Percentiles rank a stretch among this genome's conserved stretches.
Conservation (phyloP, 495 filamentous ascomycete species). For the Cudoniella acicularis region DNA sequence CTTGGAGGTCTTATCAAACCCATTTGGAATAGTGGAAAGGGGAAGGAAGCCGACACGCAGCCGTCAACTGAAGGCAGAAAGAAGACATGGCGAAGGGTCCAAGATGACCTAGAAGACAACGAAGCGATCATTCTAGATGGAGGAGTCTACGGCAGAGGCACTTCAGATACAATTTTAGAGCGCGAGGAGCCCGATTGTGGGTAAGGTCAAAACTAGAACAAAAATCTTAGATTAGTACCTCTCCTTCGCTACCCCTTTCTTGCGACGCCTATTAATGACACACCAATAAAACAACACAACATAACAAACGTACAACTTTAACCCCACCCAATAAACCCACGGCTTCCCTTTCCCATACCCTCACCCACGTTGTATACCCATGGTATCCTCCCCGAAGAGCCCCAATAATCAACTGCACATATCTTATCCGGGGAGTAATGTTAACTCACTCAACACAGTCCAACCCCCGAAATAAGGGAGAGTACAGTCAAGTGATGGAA, state of each 20-base stretch:
- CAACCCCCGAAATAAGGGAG: background rate
- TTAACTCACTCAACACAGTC: background rate
- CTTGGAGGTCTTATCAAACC: conserved; percentile 77
- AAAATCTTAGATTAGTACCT: background rate
- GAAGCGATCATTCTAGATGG: conserved; percentile 91
- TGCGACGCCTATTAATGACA: background rate
- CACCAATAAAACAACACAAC: background rate
- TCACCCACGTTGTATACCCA: background rate
- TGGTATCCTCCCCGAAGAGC: background rate
- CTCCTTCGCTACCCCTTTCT: background rate
- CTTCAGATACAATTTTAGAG: conserved; percentile 31
- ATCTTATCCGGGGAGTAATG: background rate
- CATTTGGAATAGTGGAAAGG: conserved; percentile 51
- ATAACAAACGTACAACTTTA: background rate
- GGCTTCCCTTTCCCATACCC: background rate
- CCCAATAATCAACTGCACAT: background rate
- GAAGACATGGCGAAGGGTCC: conserved; percentile 79
- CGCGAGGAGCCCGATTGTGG: conserved; percentile 42
- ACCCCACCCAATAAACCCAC: background rate
- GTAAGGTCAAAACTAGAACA: conserved; percentile 19
- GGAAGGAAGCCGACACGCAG: conserved; percentile 17
- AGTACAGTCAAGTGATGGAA: background rate
- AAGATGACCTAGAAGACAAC: conserved; percentile 87
- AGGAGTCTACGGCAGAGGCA: conserved; percentile 57
- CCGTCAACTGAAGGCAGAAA: conserved; percentile 36